Evolutionary conservation across 768 basidiomycete genomes (phyloP).

Genomic region (Pulveroboletus sp.): DNA sequence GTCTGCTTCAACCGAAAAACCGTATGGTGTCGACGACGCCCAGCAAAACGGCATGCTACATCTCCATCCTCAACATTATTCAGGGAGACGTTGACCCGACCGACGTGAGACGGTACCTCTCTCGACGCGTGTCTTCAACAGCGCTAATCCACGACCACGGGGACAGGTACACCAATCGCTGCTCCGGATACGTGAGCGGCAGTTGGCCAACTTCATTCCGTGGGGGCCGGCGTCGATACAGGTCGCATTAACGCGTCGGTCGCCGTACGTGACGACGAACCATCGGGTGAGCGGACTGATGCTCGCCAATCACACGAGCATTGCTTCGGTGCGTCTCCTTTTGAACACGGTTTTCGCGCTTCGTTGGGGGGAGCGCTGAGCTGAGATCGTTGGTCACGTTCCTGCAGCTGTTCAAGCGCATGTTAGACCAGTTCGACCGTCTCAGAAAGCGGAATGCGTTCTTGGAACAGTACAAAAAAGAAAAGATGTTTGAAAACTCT

Average conservation of each 20-base stretch:
- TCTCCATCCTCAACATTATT: constrained; percentile 97
- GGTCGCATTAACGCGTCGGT: constrained; percentile 88
- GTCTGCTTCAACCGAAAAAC: constrained; percentile 96
- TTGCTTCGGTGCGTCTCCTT: constrained; percentile 70
- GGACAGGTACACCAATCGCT: constrained; percentile 92
- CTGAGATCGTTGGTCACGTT: background rate
- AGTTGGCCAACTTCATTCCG: constrained; percentile 96
- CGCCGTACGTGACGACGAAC: constrained; percentile 81
- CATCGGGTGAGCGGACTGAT: constrained; percentile 97
- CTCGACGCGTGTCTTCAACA: background rate
- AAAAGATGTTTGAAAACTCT: constrained; percentile 90
- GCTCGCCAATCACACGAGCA: constrained; percentile 99
- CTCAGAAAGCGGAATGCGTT: constrained; percentile 88
- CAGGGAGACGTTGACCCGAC: constrained; percentile 98
- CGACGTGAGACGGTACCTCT: constrained; percentile 51
- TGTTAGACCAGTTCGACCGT: constrained; percentile 92
- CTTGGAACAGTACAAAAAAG: constrained; percentile 96
- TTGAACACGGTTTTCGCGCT: background rate
- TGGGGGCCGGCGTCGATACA: constrained; percentile 99
- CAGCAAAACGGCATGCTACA: constrained; percentile 90
- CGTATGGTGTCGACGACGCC: constrained; percentile 95
- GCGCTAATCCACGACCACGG: background rate
- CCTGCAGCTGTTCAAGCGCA: constrained; percentile 84
- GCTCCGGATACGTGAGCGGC: constrained; percentile 92
- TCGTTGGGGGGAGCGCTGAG: background rate